phyloP scores from a whole-genome alignment of 208 protist species.

The Tritrichomonas musculus region DNA sequence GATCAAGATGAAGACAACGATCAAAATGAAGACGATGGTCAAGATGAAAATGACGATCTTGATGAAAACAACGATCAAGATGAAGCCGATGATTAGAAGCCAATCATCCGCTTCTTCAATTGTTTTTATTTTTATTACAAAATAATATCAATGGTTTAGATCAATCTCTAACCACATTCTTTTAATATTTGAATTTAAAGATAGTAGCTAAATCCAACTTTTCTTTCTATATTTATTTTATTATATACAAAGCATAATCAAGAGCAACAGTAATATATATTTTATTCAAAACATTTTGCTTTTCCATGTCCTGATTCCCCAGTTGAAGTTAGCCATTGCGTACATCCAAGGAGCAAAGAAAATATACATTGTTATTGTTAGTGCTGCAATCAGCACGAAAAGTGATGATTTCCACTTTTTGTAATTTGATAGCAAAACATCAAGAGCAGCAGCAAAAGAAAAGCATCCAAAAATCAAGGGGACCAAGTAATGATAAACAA shows the following conservation, averaged over 20 bases:
- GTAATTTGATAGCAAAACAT: background rate
- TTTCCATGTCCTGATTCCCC: background rate
- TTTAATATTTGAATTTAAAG: no score
- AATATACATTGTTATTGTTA: background rate
- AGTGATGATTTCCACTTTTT: background rate
- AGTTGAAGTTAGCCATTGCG: background rate
- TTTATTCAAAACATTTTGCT: background rate
- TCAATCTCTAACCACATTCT: no score
- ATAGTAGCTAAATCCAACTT: no score
- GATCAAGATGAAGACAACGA: no score
- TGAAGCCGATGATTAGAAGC: no score
- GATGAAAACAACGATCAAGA: no score
- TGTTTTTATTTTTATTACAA: no score
- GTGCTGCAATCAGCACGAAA: background rate
- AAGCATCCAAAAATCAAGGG: background rate
- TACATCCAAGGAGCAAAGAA: background rate
- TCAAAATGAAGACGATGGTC: no score
- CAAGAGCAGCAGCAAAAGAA: background rate
- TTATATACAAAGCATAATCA: background rate
- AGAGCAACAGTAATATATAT: background rate
- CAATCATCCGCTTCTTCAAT: no score
- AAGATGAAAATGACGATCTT: no score
- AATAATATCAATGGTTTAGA: no score
- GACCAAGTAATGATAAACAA: background rate
- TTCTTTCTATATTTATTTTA: no score